Conservation (phyloP, 768 basidiomycete genomes). For the Austroboletus festivus region DNA sequence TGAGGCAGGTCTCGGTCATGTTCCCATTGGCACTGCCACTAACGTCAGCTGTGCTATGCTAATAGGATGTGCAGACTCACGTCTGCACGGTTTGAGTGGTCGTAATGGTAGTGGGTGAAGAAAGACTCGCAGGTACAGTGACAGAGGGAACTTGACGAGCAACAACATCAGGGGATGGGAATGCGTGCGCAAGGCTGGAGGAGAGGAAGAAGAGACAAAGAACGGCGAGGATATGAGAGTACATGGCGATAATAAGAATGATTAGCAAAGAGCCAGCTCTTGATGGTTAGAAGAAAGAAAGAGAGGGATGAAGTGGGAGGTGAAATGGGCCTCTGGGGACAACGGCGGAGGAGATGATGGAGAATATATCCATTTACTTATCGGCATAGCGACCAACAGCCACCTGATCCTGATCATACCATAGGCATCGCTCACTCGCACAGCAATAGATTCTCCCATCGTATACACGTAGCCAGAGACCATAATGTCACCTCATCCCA, state of each 20-base stretch:
- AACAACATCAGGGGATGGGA: slow-evolving; percentile 21
- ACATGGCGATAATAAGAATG: slow-evolving; percentile 26
- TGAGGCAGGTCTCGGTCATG: slow-evolving; percentile 56
- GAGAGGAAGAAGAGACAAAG: slow-evolving; percentile 26
- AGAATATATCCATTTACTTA: background rate
- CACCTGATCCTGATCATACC: too few relatives aligned
- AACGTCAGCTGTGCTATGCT: background rate
- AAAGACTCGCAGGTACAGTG: slow-evolving; percentile 20
- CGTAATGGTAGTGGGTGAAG: slow-evolving; percentile 34
- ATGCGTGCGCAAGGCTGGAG: slow-evolving; percentile 24
- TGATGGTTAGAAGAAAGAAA: background rate
- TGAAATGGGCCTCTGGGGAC: slow-evolving; percentile 35
- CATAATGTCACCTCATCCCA: slow-evolving; percentile 45
- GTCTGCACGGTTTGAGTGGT: slow-evolving; percentile 38
- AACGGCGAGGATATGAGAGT: slow-evolving; percentile 14
- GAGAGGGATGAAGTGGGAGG: slow-evolving; percentile 1
- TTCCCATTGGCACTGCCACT: slow-evolving; percentile 45
- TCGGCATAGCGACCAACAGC: background rate
- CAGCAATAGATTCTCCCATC: background rate
- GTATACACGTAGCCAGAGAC: background rate
- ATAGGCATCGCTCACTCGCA: too few relatives aligned
- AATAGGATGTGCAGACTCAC: slow-evolving; percentile 29
- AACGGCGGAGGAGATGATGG: background rate
- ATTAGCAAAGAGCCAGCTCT: slow-evolving; percentile 43
- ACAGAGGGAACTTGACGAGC: slow-evolving; percentile 22